phyloP scores from a whole-genome alignment of 805 yeast species.

The Peterozyma xylosa region DNA sequence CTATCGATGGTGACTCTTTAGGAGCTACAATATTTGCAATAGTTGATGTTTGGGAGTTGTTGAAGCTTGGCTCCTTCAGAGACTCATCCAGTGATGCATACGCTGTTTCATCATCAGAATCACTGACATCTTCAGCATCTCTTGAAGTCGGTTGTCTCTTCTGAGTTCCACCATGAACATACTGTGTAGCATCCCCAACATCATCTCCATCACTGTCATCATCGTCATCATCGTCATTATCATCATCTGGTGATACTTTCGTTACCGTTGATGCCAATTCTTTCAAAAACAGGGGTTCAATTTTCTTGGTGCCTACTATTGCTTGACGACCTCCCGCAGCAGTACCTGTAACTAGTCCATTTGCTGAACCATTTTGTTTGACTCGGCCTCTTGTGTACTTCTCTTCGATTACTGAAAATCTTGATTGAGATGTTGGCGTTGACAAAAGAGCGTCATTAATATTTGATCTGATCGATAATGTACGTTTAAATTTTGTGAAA shows the following conservation, averaged over 20 bases:
- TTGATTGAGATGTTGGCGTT: background rate
- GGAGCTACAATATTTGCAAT: slow-evolving; percentile 20
- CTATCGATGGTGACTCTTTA: slow-evolving; percentile 19
- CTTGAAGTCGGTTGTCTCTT: background rate
- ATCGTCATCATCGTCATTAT: slow-evolving; percentile 6
- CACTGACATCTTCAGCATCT: background rate
- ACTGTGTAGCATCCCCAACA: slow-evolving; percentile 1
- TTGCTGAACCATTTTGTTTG: slow-evolving; percentile 16
- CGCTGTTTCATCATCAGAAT: background rate
- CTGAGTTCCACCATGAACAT: slow-evolving; percentile 15
- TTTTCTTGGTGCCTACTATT: slow-evolving; percentile 8
- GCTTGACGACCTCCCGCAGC: slow-evolving; percentile 16
- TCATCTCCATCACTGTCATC: slow-evolving; percentile 17
- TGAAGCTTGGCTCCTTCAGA: background rate
- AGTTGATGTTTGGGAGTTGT: slow-evolving; percentile 22
- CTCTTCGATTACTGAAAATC: slow-evolving; percentile 25
- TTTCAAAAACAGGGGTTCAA: slow-evolving; percentile 43
- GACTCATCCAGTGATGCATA: too few species aligned
- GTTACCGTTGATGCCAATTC: slow-evolving; percentile 46
- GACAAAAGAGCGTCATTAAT: slow-evolving; percentile 3
- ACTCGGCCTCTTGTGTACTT: slow-evolving; percentile 39
- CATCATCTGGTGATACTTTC: slow-evolving; percentile 24
- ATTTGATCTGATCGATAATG: slow-evolving; percentile 4
- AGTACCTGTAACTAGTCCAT: slow-evolving; percentile 22
- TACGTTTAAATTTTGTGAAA: slow-evolving; percentile 2